Conservation (phyloP, 495 filamentous ascomycete genomes). For the Aspergillus sclerotioniger region DNA sequence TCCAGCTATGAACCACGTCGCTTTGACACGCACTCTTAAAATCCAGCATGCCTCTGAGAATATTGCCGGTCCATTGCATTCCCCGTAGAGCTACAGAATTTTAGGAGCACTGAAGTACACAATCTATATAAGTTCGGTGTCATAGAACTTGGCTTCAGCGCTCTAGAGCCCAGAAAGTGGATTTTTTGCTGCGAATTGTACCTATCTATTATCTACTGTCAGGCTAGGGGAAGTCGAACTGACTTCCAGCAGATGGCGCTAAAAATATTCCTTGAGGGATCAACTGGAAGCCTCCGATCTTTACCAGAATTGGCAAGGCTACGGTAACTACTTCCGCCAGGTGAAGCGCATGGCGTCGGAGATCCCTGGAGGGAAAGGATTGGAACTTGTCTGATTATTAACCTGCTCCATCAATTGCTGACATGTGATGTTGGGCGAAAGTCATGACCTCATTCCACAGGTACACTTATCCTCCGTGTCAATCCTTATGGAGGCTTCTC, state of each 20-base stretch:
- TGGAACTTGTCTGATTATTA: neutral
- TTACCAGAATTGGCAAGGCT: slow-evolving; percentile 7
- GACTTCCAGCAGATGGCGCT: slow-evolving; percentile 13
- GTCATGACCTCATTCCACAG: slow-evolving; percentile 7
- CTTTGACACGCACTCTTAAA: neutral
- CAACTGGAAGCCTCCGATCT: slow-evolving; percentile 15
- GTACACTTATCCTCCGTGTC: neutral
- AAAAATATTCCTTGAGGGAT: slow-evolving; percentile 13
- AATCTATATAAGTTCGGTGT: neutral
- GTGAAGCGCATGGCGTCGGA: slow-evolving; percentile 1
- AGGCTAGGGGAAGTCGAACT: slow-evolving; percentile 1
- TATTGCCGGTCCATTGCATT: neutral
- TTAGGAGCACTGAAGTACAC: neutral
- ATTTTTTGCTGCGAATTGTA: neutral
- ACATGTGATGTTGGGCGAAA: neutral
- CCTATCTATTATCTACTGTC: neutral
- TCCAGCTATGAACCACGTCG: neutral
- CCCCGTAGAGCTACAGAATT: slow-evolving; percentile 8
- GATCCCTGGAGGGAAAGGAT: slow-evolving; percentile 1
- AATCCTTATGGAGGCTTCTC: neutral
- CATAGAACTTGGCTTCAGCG: neutral
- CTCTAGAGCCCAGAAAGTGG: neutral
- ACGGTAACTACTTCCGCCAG: slow-evolving; percentile 4
- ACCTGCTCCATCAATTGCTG: slow-evolving; percentile 1
- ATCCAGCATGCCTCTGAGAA: neutral